A percentile compares a stretch with the other conserved stretches of the same genome.
Conservation (phyloP, 192 early-diverging fungal species). For the Pilobolus umbonatus region DNA sequence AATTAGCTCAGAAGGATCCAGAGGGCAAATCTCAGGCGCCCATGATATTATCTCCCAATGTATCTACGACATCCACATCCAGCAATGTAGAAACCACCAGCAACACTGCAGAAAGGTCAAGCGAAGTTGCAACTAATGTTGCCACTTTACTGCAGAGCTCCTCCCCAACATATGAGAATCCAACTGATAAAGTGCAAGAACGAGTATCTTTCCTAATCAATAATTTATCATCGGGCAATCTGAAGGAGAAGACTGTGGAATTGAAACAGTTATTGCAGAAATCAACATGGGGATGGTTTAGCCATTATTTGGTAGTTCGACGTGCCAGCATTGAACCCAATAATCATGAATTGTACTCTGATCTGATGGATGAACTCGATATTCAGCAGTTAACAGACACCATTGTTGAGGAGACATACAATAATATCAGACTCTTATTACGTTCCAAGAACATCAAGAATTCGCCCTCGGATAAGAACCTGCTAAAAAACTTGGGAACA, state of each 20-base stretch:
- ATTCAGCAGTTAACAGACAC: slow-evolving; percentile 57
- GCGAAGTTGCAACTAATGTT: slow-evolving; percentile 3
- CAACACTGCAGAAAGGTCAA: not conserved
- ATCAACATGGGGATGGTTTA: slow-evolving; percentile 80
- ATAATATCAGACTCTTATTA: slow-evolving; percentile 78
- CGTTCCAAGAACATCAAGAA: slow-evolving; percentile 87
- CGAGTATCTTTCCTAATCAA: slow-evolving; percentile 98
- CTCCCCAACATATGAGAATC: slow-evolving; percentile 9
- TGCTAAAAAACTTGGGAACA: slow-evolving; percentile 91
- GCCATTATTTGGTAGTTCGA: slow-evolving; percentile 90
- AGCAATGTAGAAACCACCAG: not conserved
- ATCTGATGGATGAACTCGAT: slow-evolving; percentile 73
- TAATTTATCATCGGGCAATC: slow-evolving; percentile 84
- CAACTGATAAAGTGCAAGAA: slow-evolving; percentile 51
- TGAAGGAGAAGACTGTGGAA: slow-evolving; percentile 71
- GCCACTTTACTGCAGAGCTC: slow-evolving; percentile 7
- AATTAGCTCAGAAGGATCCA: slow-evolving; percentile 10
- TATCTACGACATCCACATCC: not conserved
- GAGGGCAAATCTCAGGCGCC: slow-evolving; percentile 6
- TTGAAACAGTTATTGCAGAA: slow-evolving; percentile 71
- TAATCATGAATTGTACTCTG: slow-evolving; percentile 85
- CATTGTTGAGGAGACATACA: slow-evolving; percentile 84
- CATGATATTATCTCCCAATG: not conserved
- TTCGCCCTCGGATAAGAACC: slow-evolving; percentile 76
- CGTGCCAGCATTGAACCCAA: slow-evolving; percentile 94